phyloP scores from a whole-genome alignment of 345 rosid genomes.

The Gossypium herbaceum region DNA sequence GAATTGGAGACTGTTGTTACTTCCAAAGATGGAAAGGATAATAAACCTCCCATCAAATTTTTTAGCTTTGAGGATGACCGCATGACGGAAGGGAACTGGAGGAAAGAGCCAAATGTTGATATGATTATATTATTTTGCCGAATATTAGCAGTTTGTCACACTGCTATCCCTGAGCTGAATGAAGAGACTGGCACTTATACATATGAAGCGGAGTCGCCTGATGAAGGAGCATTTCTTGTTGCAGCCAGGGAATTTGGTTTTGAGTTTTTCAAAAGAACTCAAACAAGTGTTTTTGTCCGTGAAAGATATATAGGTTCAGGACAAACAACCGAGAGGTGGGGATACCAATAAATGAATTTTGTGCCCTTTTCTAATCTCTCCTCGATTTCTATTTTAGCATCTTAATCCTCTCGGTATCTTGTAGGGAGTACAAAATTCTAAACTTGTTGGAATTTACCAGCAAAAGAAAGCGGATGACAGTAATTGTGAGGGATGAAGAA shows the following conservation, averaged over 20 bases:
- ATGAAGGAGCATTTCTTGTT: constrained; percentile 90
- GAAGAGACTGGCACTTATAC: constrained; percentile 64
- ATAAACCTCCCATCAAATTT: constrained; percentile 54
- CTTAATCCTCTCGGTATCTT: constrained; percentile 23
- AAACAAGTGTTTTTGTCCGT: constrained; percentile 66
- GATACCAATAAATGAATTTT: constrained; percentile 4
- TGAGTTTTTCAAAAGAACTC: constrained; percentile 83
- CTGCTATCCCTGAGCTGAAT: constrained; percentile 91
- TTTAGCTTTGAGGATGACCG: constrained; percentile 86
- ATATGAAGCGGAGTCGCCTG: constrained; percentile 98
- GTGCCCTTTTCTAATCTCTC: constrained; percentile 11
- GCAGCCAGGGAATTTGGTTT: constrained; percentile 98
- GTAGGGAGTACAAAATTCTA: constrained; percentile 90
- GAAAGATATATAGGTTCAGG: constrained; percentile 53
- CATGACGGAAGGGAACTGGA: constrained; percentile 80
- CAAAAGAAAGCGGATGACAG: constrained; percentile 97
- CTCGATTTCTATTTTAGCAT: constrained; percentile 13
- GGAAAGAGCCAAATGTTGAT: constrained; percentile 60
- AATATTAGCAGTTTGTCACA: constrained; percentile 84
- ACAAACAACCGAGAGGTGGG: constrained; percentile 66
- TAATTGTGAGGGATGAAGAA: constrained; percentile 70
- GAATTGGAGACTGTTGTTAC: constrained; percentile 69
- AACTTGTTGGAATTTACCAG: constrained; percentile 89
- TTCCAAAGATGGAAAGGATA: constrained; percentile 36
- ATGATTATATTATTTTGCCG: constrained; percentile 62